Percentiles rank a stretch among this genome's conserved stretches.
Evolutionary conservation across 306 rosid genomes (phyloP).

Genomic region (Pterocarpus macrocarpus): DNA sequence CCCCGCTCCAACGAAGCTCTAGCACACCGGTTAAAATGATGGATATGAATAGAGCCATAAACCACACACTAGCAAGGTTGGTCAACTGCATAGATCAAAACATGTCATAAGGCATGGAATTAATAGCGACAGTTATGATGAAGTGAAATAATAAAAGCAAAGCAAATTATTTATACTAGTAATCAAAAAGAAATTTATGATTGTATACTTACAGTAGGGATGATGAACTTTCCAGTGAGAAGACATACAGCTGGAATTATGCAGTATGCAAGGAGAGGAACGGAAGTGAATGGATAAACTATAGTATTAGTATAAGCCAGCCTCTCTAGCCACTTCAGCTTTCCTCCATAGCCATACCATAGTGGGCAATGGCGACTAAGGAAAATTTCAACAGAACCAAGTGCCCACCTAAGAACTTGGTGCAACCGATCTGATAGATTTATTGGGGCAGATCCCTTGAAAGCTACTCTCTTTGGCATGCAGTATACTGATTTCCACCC

Average conservation of each 20-base stretch:
- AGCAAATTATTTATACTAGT: not conserved
- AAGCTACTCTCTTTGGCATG: constrained; percentile 62
- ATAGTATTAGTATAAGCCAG: constrained; percentile 60
- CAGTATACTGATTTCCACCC: constrained; percentile 48
- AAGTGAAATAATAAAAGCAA: not conserved
- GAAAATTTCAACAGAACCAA: constrained; percentile 64
- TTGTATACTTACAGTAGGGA: constrained; percentile 55
- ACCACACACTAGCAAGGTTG: constrained; percentile 60
- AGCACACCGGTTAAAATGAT: constrained; percentile 56
- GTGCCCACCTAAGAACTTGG: constrained; percentile 66
- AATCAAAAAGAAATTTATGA: constrained; percentile 6
- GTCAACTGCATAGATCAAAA: constrained; percentile 44
- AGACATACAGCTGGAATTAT: constrained; percentile 64
- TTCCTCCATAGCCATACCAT: constrained; percentile 67
- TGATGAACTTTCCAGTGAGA: constrained; percentile 63
- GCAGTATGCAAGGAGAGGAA: constrained; percentile 63
- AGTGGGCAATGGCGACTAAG: constrained; percentile 65
- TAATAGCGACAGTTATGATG: not conserved
- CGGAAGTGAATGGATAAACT: constrained; percentile 62
- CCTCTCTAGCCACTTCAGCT: constrained; percentile 58
- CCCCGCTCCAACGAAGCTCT: constrained; percentile 62
- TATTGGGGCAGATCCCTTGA: constrained; percentile 62
- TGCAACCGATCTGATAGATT: constrained; percentile 66
- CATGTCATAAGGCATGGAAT: constrained; percentile 9
- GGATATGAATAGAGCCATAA: constrained; percentile 59